Evolutionary conservation across 306 rosid species (phyloP), one percentile per base, ranked within the genome.

Genomic region (Trifolium repens): DNA sequence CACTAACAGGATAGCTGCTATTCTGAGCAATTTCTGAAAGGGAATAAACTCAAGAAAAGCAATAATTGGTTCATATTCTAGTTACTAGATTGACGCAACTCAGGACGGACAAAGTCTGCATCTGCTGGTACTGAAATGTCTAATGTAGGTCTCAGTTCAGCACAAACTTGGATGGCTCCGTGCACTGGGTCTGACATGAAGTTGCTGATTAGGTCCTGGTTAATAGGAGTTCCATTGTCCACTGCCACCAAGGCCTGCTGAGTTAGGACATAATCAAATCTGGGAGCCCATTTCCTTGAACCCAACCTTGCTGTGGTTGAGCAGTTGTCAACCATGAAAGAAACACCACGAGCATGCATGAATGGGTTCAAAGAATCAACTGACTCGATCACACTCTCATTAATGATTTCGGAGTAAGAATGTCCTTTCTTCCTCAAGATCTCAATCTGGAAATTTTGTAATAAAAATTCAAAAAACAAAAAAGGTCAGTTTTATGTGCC

Each of bases 331-430:
- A 94, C 99, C 99, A 94, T 94, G 88, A 94, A 94, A 11, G 99
- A 83, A 72, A 94, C 96, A 61, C 99, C 99, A n/a, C 99, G 96
- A 16, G 99, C 99, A 68, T 94, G 99, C 99, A 94, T 94, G 83
- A 94, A 94, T 46, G 99, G 99, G 68, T 94, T 94, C 90, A 94
- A 73, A 52, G 99, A 94, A 74, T 94, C 99, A 50, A 94, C 99
- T 0, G 99, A 79, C 78, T 94, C 99, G 0, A 94, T 94, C 82
- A 94, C 96, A 69, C 99, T 94, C 86, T 94, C 99, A 14, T 94
- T 94, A 40, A 94, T 92, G 79, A 94, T 94, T 85, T 94, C 99
- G 0, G 98, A 92, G 86, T 94, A 94, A 1, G 99, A 92, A 79
- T 94, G 99, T 22, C 99, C 98, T 60, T 94, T 94, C 87, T 89